A percentile compares a stretch with the other conserved stretches of the same genome.
phyloP scores from a whole-genome alignment of 2,329 filamentous ascomycete genomes.

The Trichoderma breve region DNA sequence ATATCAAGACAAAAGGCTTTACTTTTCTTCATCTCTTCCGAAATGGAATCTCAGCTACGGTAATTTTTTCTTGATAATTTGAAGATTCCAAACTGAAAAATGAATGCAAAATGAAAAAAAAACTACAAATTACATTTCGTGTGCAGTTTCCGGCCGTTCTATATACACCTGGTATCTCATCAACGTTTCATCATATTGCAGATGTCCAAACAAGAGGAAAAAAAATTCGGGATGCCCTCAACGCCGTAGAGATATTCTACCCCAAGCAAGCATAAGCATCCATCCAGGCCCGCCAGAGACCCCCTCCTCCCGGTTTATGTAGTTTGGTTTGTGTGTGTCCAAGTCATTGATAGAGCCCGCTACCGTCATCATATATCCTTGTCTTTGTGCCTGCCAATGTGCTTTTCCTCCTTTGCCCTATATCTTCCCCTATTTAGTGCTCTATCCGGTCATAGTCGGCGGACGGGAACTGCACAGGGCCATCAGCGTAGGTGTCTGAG shows the following conservation, averaged over 20 bases:
- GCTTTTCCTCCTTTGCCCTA: neutral
- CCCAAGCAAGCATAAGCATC: conserved; percentile 19
- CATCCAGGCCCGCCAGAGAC: conserved; percentile 7
- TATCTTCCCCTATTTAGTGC: neutral
- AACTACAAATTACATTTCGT: conserved; percentile 16
- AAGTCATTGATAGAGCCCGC: conserved; percentile 18
- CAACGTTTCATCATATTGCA: conserved; percentile 10
- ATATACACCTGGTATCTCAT: conserved; percentile 20
- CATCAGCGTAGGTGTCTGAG: conserved; percentile 45
- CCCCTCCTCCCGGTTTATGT: conserved; percentile 22
- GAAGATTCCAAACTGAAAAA: neutral
- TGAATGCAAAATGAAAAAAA: neutral
- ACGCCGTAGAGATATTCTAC: conserved; percentile 14
- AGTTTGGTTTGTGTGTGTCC: conserved; percentile 2
- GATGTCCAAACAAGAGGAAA: conserved; percentile 14
- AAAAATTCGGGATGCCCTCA: conserved; percentile 16
- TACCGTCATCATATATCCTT: conserved; percentile 10
- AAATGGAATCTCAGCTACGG: neutral
- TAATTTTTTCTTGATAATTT: neutral
- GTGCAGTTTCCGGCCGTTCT: conserved; percentile 9
- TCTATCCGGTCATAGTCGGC: conserved; percentile 56
- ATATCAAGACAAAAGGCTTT: conserved; percentile 2
- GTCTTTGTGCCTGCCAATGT: conserved; percentile 1
- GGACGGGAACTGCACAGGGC: conserved; percentile 54
- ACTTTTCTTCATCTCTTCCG: neutral